Evolutionary conservation across 1,284 basidiomycete species (phyloP), one percentile per base, ranked within the genome.

Genomic region (Melanopsichium pennsylvanicum): DNA sequence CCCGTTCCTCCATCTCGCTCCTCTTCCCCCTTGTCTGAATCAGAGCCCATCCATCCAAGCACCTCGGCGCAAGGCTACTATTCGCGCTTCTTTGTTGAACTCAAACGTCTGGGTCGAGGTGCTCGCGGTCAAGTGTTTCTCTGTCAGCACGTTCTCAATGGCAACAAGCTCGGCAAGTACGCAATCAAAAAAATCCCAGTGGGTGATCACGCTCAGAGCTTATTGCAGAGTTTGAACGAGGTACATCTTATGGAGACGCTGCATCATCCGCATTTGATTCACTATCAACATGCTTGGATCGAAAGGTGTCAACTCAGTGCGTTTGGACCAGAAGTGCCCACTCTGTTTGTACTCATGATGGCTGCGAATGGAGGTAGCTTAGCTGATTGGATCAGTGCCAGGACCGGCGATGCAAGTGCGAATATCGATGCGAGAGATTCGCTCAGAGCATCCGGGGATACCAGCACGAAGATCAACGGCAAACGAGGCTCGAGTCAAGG

Each of bases 181-280:
- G 93, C 93, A 0, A 90, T 97, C 45, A 97, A 97, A 83, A 96
- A 95, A 81, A 92, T 97, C 29, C 92, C 93, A 0, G 90, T 97
- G 0, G 93, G 93, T 27, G 87, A 91, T 7, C 64, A 75, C 27
- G 60, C 59, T 19, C 51, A 69, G 37, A 62, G 22, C n/a, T 37
- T 78, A 45, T 50, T 70, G 15, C 52, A 61, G 26, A 74, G 67
- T 27, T 47, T 80, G 18, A 72, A 64, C 33, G 79, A 89, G 86
- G 89, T 93, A 35, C 88, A 90, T 41, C 84, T 94, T 5, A 84
- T 96, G 45, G 92, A 96, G 78, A 85, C 86, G n/a, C 83, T 97
- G 4, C 87, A 89, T 47, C 93, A 97, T 82, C 90, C 89, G 4
- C 95, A 96, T 70, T 92, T 97, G 70, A 87, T 96, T 62, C 92